Base-by-base conservation (phyloP, 2,329 filamentous ascomycete species). In the Aplosporella prunicola region DNA sequence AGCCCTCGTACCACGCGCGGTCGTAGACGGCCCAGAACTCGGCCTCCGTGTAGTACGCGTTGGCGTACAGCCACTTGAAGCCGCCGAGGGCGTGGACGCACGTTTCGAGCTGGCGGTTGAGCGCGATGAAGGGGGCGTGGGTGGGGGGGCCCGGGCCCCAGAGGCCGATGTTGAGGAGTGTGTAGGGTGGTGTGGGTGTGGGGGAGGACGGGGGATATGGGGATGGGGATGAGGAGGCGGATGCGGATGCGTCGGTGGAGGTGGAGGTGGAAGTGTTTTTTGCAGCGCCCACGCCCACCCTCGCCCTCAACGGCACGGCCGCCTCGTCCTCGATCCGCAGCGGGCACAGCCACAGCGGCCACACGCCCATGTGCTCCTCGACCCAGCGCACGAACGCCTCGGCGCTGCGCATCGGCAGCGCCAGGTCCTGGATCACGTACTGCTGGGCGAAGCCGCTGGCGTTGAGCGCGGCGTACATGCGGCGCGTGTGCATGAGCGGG, bases 41-140 rank as follows among this genome's bases (percentile, higher is more conserved):
- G 0, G 70, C 62, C 51, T 82, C 72, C n/a, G 72, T 70, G 57
- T 91, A 91, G 62, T 87, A 93, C 0, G 83, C 81, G 51, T 89
- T 82, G 3, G 85, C 84, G 58, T 93, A 93, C 9, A 93, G 66
- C 81, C 84, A 91, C 64, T 93, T 93, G 65, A 82, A 75, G 2
- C 85, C 86, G 31, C 78, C 78, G 1, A 91, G 70, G 45, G 76
- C 68, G 32, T 66, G 65, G 4, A 88, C 72, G 52, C 81, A 80
- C 14, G 65, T 61, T 62, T 93, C 86, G 14, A 93, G 68, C 28
- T 68, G 69, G 20, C 80, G 72, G 59, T 93, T 93, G 47, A 75
- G 74, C 25, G 60, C 55, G 2, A 88, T 67, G 50, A 88, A 88
- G n/a, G 68, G 67, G 1, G 60, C 57, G 37, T 60, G 50, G 32